Evolutionary conservation across 768 basidiomycete genomes (phyloP), one percentile per base, ranked within the genome.

Genomic region (Rhodotorula kratochvilovae): DNA sequence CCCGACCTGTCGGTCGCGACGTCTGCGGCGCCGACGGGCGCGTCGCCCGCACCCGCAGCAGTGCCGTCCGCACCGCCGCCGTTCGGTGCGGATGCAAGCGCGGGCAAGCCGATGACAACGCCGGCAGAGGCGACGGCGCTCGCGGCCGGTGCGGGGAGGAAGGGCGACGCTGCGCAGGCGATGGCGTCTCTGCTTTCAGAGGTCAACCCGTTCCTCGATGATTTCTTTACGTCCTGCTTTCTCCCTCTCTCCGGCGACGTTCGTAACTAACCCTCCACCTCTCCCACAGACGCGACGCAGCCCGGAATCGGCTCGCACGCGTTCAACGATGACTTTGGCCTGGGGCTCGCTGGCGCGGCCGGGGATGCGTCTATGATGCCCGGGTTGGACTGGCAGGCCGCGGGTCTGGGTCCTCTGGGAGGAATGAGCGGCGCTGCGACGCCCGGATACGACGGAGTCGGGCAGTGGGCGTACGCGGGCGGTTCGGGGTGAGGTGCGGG

Each of bases 161-260:
- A 27, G 23, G 64, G 64, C 12, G 61, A 62, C n/a, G 64, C 69
- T 2, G 69, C 61, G 27, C 46, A 71, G 36, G 70, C 70, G 27
- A 71, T 71, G 58, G 70, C 70, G 25, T 59, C 48, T 11, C 12
- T 71, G 15, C 51, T 71, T 25, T 51, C 46, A 3, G 66, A 66
- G 23, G 62, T 66, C n/a, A 71, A 67, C 42, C 70, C 70, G 23
- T 71, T 71, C 51, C 36, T 63, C 25, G 70, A 66, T 25, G 64
- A 66, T n/a, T 51, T 71, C 42, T 62, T 64, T 66, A 12, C 12
- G 70, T n/a, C n/a, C n/a, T n/a, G n/a, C n/a, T 31, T 17, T 39
- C 16, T 39, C 35, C 27, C n/a, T 23, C 11, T 63, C 39, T n/a
- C n/a, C n/a, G n/a, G n/a, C n/a, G n/a, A n/a, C 17, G 19, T 23